Percentiles rank a stretch among this genome's conserved stretches.
These are phyloP conservation scores for Parastagonospora nodorum DNA, from an alignment of 2,329 filamentous ascomycete genomes.

Conservation along the genomic window DNA sequence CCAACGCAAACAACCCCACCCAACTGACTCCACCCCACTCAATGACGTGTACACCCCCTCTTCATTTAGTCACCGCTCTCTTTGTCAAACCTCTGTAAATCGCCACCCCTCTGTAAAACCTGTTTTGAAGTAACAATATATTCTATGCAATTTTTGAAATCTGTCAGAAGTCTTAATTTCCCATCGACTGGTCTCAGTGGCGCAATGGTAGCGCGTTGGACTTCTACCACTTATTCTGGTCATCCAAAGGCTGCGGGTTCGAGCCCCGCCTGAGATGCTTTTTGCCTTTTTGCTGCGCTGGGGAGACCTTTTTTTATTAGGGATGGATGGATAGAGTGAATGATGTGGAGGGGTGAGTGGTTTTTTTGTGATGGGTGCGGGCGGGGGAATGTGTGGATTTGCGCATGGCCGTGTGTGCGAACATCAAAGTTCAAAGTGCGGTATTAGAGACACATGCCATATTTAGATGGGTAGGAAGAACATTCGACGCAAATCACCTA, in stretches of 20 bases:
- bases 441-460: too few relatives aligned
- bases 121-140: neutral
- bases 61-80: neutral
- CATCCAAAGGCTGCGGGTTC: constrained; percentile 43
- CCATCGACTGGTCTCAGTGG: constrained; percentile 31
- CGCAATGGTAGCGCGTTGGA: constrained; percentile 44
- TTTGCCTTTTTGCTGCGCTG: constrained; percentile 5
- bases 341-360: neutral
- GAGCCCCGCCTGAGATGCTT: constrained; percentile 41
- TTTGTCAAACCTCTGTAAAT: neutral
- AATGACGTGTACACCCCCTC: neutral
- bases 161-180: constrained; percentile 27
- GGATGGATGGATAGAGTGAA: too few relatives aligned
- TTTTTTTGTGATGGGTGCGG: neutral
- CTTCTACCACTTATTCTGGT: constrained; percentile 25
- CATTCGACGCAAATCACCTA: too few relatives aligned
- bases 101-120: neutral
- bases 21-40: too few relatives aligned
- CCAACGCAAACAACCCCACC: neutral
- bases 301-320: too few relatives aligned
- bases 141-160: constrained; percentile 1
- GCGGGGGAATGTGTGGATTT: neutral
- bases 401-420: neutral
- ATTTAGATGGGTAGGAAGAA: too few relatives aligned
- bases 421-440: neutral